A percentile compares a stretch with the other conserved stretches of the same genome.
Conservation (phyloP, 768 basidiomycete species). For the Boletus sp. region DNA sequence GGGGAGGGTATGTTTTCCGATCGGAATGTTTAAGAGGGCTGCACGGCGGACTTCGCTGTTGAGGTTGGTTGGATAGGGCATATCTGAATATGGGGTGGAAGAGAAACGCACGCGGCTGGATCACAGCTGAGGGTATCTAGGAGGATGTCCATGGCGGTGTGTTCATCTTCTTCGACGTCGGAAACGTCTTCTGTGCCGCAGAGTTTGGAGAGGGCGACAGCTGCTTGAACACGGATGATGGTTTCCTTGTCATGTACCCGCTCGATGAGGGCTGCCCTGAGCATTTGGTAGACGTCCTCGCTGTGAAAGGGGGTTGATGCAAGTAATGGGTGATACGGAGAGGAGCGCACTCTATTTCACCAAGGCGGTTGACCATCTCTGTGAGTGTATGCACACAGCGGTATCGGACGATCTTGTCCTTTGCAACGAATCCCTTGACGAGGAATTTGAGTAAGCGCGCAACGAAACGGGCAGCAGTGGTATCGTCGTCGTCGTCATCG, state of each 20-base stretch:
- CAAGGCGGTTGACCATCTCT: conserved; percentile 76
- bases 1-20: conserved; percentile 54
- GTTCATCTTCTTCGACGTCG: conserved; percentile 49
- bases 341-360: conserved; percentile 75
- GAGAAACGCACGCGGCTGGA: conserved; percentile 62
- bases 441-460: conserved; percentile 67
- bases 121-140: conserved; percentile 69
- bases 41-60: conserved; percentile 84
- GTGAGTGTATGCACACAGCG: conserved; percentile 75
- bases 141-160: conserved; percentile 56
- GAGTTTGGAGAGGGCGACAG: conserved; percentile 76
- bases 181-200: conserved; percentile 64
- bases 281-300: conserved; percentile 65
- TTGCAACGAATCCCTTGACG: conserved; percentile 75
- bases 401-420: conserved; percentile 85
- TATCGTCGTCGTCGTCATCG: conserved; percentile 63
- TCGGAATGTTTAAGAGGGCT: conserved; percentile 67
- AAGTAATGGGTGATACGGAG: not conserved
- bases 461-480: conserved; percentile 66
- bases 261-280: conserved; percentile 65
- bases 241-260: conserved; percentile 80
- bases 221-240: conserved; percentile 73
- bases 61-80: not conserved
- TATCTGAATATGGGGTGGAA: not conserved
- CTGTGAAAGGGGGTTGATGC: conserved; percentile 38